Base-by-base conservation (phyloP, 2,329 filamentous ascomycete genomes). In the Xylariaceae sp. region DNA sequence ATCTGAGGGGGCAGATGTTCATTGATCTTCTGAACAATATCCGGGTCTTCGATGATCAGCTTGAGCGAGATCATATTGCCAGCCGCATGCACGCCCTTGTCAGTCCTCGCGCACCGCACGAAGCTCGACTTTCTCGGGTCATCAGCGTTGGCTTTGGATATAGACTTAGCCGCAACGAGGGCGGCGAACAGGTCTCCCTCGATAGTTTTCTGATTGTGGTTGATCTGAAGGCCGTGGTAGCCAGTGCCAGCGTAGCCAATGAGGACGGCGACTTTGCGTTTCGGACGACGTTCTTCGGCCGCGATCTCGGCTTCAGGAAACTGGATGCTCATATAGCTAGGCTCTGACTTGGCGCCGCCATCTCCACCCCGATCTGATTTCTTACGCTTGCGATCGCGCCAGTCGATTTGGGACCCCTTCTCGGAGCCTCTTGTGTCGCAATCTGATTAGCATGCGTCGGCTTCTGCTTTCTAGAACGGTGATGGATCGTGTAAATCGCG, bases 191-290 rank as follows among this genome's bases (percentile, higher is more conserved):
- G 77, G 64, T 99, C 94, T 41, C 92, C 89, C 74, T 99, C 94
- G 60, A 99, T 97, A 0, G 92, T 99, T 74, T 91, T 92, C 68
- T 96, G 85, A 60, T 84, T 74, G 64, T 79, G 78, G 70, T 86
- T 85, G 68, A 99, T 88, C 74, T 99, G 94, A 86, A 99, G 95
- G 65, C 94, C 94, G 74, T 90, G 92, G 77, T 99, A 99, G 15
- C 94, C 94, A 9, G 90, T 96, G 47, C 94, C 94, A 5, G 92
- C 91, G 71, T 99, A 99, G 15, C 94, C 94, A 63, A 99, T 86
- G 77, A 97, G 76, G 30, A 99, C 91, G 39, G 92, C 94, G 47
- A 96, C 92, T 76, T 99, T 99, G 71, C 89, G 86, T 80, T 99
- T 99, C 21, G 94, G 94, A 53, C 85, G 84, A 60, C 92, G 85